phyloP scores from a whole-genome alignment of 306 rosid species.

The Cucumis melo region DNA sequence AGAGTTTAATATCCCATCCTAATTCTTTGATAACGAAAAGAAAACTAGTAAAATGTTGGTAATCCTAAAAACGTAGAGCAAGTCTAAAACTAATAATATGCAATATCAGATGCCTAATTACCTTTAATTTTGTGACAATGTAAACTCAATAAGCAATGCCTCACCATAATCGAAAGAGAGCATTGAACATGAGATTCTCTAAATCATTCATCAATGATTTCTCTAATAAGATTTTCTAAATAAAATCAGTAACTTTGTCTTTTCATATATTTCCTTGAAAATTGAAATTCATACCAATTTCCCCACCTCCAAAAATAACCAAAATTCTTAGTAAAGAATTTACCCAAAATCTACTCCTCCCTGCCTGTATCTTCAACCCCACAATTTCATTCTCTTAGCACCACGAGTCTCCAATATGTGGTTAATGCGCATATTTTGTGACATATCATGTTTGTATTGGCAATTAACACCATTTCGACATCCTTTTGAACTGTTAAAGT shows the following conservation, averaged over 20 bases:
- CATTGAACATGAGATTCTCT: no score
- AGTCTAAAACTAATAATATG: no score
- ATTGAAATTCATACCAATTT: neutral
- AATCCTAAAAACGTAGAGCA: no score
- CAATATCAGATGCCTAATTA: no score
- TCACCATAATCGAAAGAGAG: no score
- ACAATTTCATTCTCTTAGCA: slow-evolving; percentile 41
- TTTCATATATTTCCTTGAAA: neutral
- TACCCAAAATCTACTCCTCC: neutral
- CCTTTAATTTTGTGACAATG: no score
- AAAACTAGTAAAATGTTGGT: no score
- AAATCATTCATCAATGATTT: no score
- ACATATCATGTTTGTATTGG: slow-evolving; percentile 36
- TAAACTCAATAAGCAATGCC: no score
- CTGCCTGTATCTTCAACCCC: slow-evolving; percentile 16
- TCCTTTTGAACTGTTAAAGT: slow-evolving; percentile 45
- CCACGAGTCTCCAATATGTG: slow-evolving; percentile 6
- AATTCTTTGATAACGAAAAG: no score
- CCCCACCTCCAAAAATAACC: neutral
- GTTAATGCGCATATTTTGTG: neutral
- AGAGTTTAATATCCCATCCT: no score
- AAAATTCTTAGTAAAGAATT: neutral
- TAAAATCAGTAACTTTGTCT: neutral
- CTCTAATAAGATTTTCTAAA: neutral
- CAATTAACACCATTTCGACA: slow-evolving; percentile 57